Evolutionary conservation across 768 basidiomycete genomes (phyloP), one percentile per base, ranked within the genome.

Genomic region (Omphalotus guepiniiformis): DNA sequence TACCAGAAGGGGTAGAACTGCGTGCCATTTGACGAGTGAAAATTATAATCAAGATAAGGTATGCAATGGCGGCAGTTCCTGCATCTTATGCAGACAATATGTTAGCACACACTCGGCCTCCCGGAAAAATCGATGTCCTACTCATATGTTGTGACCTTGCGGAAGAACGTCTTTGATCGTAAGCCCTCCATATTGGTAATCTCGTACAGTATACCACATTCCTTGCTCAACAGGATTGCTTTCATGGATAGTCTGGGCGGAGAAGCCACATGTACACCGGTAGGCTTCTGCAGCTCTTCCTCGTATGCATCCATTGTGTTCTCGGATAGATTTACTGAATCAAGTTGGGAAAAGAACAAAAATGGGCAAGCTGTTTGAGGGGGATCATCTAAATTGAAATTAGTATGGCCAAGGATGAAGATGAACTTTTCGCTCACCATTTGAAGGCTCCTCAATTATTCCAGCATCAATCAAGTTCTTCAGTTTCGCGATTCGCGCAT

Each of bases 171-270:
- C 43, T 73, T 70, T 1, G 80, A 78, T 38, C 85, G 77, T 41
- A 93, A 59, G 0, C 91, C 91, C 36, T 80, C 73, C 0, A 83
- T 79, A 19, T 83, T 76, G 22, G 71, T 72, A 3, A 91, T 58
- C 49, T 83, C 82, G 41, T 82, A 81, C 30, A 91, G 63, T 30
- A 92, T 64, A 3, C 88, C 93, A 58, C 93, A 95, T 50, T 88
- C 79, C 56, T 78, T 79, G 60, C 92, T 93, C 39, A 93, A 58
- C 1, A 92, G 60, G 6, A 93, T 67, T 7, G 80, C 86, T 42
- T 75, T 78, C 36, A 90, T 58, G 2, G 68, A 68, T 44, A 88
- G 60, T 27, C 74, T 76, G 2, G 86, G 85, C 0, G 77, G 62
- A 2, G 63, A 58, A 6, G 76, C 69, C 0, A 84, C 88, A 59